These are phyloP conservation scores for Pythium coloratum DNA, from an alignment of 352 stramenopile genomes.

Conservation along the genomic window DNA sequence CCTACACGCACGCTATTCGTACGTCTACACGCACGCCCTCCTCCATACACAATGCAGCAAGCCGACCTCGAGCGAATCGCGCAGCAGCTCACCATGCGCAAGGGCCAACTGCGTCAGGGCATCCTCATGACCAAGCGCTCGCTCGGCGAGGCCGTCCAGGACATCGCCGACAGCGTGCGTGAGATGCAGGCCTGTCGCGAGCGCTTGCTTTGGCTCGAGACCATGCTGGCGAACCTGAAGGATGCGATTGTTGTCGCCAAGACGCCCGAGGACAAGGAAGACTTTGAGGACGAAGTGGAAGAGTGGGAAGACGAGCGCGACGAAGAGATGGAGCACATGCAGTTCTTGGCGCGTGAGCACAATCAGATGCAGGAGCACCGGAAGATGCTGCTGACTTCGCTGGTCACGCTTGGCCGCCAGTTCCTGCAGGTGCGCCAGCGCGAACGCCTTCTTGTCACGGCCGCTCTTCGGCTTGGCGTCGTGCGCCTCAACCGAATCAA, in stretches of 20 bases:
- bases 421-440: slow-evolving; percentile 27
- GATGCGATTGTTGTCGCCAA: slow-evolving; percentile 17
- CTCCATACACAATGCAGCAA: slow-evolving; percentile 13
- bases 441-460: slow-evolving; percentile 21
- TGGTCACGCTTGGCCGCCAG: slow-evolving; percentile 23
- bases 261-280: slow-evolving; percentile 17
- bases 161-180: slow-evolving; percentile 21
- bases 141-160: slow-evolving; percentile 18
- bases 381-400: slow-evolving; percentile 24
- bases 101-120: slow-evolving; percentile 22
- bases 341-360: slow-evolving; percentile 21
- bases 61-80: slow-evolving; percentile 25
- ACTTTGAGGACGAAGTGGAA: slow-evolving; percentile 21
- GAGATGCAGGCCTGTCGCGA: slow-evolving; percentile 23
- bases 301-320: slow-evolving; percentile 26
- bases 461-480: slow-evolving; percentile 21
- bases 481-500: slow-evolving; percentile 26
- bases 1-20: too few relatives aligned
- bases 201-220: slow-evolving; percentile 22
- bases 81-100: slow-evolving; percentile 21
- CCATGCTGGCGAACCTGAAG: slow-evolving; percentile 22
- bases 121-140: slow-evolving; percentile 27
- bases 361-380: slow-evolving; percentile 22
- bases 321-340: slow-evolving; percentile 26
- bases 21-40: too few relatives aligned